Conservation (phyloP, 2,329 filamentous ascomycete genomes). For the Pseudogymnoascus sp. region DNA sequence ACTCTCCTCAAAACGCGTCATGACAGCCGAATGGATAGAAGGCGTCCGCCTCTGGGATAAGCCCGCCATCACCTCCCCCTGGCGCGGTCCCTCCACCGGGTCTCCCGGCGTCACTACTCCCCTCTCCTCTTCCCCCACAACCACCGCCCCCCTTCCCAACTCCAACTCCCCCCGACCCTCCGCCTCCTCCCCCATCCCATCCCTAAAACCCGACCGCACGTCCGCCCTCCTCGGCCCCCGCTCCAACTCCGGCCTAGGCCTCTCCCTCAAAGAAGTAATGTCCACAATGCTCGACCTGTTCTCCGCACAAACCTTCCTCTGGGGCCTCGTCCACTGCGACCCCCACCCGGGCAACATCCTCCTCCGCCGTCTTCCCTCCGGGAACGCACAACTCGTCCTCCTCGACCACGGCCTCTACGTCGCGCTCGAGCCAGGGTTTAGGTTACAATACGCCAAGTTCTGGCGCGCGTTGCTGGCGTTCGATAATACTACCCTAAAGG, state of each 20-base stretch:
- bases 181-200: slow-evolving; percentile 43
- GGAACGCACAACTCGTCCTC: slow-evolving; percentile 81
- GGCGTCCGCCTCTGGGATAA: slow-evolving; percentile 91
- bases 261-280: slow-evolving; percentile 83
- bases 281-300: slow-evolving; percentile 94
- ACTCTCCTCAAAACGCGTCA: slow-evolving; percentile 70
- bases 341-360: slow-evolving; percentile 98
- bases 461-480: slow-evolving; percentile 94
- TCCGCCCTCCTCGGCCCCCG: slow-evolving; percentile 62
- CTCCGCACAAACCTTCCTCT: slow-evolving; percentile 96
- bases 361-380: slow-evolving; percentile 72
- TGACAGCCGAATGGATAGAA: slow-evolving; percentile 98
- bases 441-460: slow-evolving; percentile 77
- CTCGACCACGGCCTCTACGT: slow-evolving; percentile 98
- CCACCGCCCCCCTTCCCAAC: slow-evolving; percentile 31
- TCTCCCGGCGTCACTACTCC: slow-evolving; percentile 65
- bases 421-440: slow-evolving; percentile 74
- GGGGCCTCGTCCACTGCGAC: slow-evolving; percentile 92
- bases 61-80: slow-evolving; percentile 63
- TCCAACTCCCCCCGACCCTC: slow-evolving; percentile 21
- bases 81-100: slow-evolving; percentile 69
- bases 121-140: slow-evolving; percentile 32
- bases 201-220: slow-evolving; percentile 70
- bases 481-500: slow-evolving; percentile 70
- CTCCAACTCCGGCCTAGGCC: slow-evolving; percentile 70